phyloP scores from a whole-genome alignment of 2,329 filamentous ascomycete species.

The Aschersonia sp. region DNA sequence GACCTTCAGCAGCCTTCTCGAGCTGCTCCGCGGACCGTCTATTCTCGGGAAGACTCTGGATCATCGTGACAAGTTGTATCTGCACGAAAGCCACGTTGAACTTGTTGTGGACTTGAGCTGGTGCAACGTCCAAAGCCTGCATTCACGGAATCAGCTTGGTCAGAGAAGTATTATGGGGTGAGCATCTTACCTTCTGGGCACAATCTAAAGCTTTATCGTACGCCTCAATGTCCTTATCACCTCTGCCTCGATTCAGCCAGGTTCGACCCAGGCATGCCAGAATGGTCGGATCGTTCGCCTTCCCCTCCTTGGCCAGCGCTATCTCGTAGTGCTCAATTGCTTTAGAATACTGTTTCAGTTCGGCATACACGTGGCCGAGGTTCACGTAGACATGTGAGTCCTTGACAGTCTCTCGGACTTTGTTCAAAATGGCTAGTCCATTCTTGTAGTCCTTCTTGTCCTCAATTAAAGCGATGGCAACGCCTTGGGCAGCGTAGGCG shows the following conservation, averaged over 20 bases:
- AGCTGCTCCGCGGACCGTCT: slow-evolving; percentile 71
- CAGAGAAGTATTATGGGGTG: not conserved
- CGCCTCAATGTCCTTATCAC: slow-evolving; percentile 41
- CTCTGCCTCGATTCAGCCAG: slow-evolving; percentile 68
- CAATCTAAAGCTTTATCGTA: slow-evolving; percentile 44
- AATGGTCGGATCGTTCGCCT: slow-evolving; percentile 59
- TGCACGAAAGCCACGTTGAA: slow-evolving; percentile 98
- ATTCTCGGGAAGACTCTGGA: slow-evolving; percentile 60
- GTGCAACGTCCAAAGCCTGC: slow-evolving; percentile 60
- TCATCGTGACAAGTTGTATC: slow-evolving; percentile 76
- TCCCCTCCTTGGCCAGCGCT: slow-evolving; percentile 65
- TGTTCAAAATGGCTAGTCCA: slow-evolving; percentile 77
- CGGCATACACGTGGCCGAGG: slow-evolving; percentile 81
- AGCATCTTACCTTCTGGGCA: slow-evolving; percentile 41
- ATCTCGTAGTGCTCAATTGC: slow-evolving; percentile 92
- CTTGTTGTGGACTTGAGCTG: slow-evolving; percentile 79
- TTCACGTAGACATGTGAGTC: slow-evolving; percentile 86
- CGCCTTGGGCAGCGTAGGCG: slow-evolving; percentile 88
- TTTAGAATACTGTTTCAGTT: slow-evolving; percentile 78
- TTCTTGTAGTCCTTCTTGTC: slow-evolving; percentile 80
- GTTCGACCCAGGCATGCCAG: slow-evolving; percentile 77
- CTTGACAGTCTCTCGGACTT: slow-evolving; percentile 78
- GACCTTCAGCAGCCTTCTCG: slow-evolving; percentile 61
- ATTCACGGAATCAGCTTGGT: not conserved
- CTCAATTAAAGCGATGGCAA: slow-evolving; percentile 87